A percentile compares a stretch with the other conserved stretches of the same genome.
These are phyloP conservation scores for Lactarius akahatsu DNA, from an alignment of 768 basidiomycete genomes.

Conservation along the genomic window DNA sequence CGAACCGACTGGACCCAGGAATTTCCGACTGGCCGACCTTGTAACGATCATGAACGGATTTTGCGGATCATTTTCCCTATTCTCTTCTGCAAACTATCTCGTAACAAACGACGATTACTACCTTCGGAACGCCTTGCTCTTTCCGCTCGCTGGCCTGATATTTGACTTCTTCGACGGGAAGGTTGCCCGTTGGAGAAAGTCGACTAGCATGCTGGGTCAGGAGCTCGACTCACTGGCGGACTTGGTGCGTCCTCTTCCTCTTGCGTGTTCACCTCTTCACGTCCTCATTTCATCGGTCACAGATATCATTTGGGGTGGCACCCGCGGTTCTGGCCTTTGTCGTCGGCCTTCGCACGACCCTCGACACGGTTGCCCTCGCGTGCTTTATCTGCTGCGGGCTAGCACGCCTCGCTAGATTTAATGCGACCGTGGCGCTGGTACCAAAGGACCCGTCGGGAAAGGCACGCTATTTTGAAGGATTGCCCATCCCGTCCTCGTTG, in stretches of 20 bases:
- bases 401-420: conserved; percentile 95
- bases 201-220: conserved; percentile 93
- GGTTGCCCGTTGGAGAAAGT: conserved; percentile 95
- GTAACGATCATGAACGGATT: conserved; percentile 99
- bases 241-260: conserved; percentile 54
- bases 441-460: conserved; percentile 88
- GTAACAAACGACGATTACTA: conserved; percentile 72
- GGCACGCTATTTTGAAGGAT: conserved; percentile 92
- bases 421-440: conserved; percentile 93
- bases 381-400: conserved; percentile 95
- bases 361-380: conserved; percentile 85
- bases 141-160: conserved; percentile 91
- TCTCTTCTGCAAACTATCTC: conserved; percentile 89
- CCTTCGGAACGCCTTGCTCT: conserved; percentile 81
- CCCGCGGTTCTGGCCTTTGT: conserved; percentile 91
- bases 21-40: conserved; percentile 96
- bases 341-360: conserved; percentile 85
- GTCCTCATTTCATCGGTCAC: conserved; percentile 3
- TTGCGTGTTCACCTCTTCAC: conserved; percentile 15
- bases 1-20: conserved; percentile 49
- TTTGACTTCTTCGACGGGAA: conserved; percentile 99
- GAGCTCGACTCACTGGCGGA: conserved; percentile 97
- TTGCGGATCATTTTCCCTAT: conserved; percentile 94
- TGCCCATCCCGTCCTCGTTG: conserved; percentile 93
- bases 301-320: conserved; percentile 98